Evolutionary conservation across 768 basidiomycete species (phyloP).

Genomic region (Gloeopeniophorella convolvens): DNA sequence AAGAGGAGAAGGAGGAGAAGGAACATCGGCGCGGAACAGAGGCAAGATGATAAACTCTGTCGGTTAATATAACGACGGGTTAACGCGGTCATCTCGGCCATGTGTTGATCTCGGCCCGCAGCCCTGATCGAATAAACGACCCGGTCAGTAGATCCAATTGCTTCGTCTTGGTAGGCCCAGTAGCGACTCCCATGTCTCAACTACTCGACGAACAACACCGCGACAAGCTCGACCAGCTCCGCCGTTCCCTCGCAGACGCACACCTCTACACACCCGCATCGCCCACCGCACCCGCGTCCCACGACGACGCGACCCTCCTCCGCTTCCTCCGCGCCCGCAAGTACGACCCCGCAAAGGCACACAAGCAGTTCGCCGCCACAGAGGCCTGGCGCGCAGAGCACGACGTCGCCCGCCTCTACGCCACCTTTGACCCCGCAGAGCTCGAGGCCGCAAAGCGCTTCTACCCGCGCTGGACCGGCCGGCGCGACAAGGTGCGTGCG

Average conservation of each 20-base stretch:
- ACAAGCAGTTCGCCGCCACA: slow-evolving; percentile 62
- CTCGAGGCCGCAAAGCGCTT: slow-evolving; percentile 53
- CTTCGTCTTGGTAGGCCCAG: too few species aligned
- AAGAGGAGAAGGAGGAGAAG: slow-evolving; percentile 12
- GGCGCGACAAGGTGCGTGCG: slow-evolving; percentile 58
- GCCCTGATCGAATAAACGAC: background rate
- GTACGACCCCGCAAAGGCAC: slow-evolving; percentile 55
- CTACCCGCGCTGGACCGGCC: slow-evolving; percentile 79
- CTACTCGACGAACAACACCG: too few species aligned
- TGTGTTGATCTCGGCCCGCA: background rate
- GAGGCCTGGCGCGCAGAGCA: slow-evolving; percentile 64
- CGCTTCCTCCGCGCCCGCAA: slow-evolving; percentile 79
- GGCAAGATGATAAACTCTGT: too few species aligned
- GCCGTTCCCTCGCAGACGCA: background rate
- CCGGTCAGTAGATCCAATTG: too few species aligned
- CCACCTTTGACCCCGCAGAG: slow-evolving; percentile 50
- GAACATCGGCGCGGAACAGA: too few species aligned
- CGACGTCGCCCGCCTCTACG: slow-evolving; percentile 57
- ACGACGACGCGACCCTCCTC: slow-evolving; percentile 60
- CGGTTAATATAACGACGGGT: too few species aligned
- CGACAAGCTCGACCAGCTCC: slow-evolving; percentile 1
- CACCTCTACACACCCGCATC: slow-evolving; percentile 7
- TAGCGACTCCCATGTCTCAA: too few species aligned
- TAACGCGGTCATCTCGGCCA: too few species aligned
- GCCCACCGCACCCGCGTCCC: slow-evolving; percentile 37